These are phyloP conservation scores for Aspergillus nidulans DNA, from an alignment of 495 filamentous ascomycete species.

Conservation along the genomic window DNA sequence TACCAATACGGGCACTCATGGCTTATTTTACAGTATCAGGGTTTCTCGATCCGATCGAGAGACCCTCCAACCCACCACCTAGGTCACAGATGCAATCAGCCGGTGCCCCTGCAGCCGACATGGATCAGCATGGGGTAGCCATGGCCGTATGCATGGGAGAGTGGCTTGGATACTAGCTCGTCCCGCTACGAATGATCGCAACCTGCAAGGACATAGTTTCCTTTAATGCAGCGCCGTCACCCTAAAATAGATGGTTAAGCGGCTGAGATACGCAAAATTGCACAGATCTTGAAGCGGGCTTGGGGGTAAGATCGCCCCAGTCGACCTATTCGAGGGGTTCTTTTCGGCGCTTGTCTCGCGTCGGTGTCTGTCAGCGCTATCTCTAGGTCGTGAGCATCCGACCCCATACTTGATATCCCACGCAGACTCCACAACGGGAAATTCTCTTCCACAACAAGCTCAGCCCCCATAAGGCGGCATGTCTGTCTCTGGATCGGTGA, in stretches of 20 bases:
- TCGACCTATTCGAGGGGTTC: not conserved
- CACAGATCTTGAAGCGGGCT: not conserved
- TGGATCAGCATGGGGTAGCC: too few relatives aligned
- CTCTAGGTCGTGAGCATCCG: not conserved
- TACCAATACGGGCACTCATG: too few relatives aligned
- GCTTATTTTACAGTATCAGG: too few relatives aligned
- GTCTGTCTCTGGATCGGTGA: not conserved
- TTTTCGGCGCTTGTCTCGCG: constrained; percentile 8
- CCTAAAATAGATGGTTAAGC: not conserved
- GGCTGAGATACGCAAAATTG: not conserved
- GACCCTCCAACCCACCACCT: not conserved
- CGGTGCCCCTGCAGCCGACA: not conserved
- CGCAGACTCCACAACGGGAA: not conserved
- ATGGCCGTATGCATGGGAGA: not conserved
- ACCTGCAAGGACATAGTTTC: not conserved
- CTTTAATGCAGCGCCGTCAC: not conserved
- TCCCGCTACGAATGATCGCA: not conserved
- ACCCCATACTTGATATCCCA: not conserved
- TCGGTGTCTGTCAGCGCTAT: not conserved
- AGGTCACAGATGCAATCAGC: not conserved
- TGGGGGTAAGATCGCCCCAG: not conserved
- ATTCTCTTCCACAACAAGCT: not conserved
- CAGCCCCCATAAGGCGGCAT: not conserved
- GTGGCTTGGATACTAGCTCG: not conserved
- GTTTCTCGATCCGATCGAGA: too few relatives aligned